These are phyloP conservation scores for Bifiguratus adelaidae DNA, from an alignment of 192 early-diverging fungal genomes.

Conservation along the genomic window DNA sequence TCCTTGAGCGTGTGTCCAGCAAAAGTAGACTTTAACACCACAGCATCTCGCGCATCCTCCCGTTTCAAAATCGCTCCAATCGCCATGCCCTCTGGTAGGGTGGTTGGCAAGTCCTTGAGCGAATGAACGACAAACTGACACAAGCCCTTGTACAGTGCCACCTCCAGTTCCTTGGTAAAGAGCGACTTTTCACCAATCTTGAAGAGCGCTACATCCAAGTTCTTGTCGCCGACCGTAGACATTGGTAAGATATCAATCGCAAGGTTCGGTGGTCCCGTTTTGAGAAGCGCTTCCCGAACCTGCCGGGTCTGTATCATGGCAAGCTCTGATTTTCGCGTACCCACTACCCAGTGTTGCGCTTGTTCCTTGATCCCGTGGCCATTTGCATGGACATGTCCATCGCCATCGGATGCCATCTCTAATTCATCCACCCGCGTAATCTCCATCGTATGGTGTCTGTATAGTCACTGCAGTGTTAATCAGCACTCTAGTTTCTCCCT, in stretches of 20 bases:
- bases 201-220: slow-evolving; percentile 70
- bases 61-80: slow-evolving; percentile 75
- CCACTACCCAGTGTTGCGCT: no score
- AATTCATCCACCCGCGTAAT: no score
- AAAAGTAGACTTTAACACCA: slow-evolving; percentile 36
- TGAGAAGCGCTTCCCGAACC: slow-evolving; percentile 46
- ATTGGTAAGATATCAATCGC: slow-evolving; percentile 43
- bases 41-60: slow-evolving; percentile 86
- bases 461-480: no score
- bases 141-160: slow-evolving; percentile 47
- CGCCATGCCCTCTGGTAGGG: slow-evolving; percentile 67
- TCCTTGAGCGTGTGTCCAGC: slow-evolving; percentile 34
- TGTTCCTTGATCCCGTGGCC: no score
- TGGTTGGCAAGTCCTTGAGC: slow-evolving; percentile 89
- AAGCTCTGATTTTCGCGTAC: slow-evolving; percentile 79
- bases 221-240: slow-evolving; percentile 71
- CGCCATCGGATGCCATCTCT: no score
- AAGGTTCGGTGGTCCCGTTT: slow-evolving; percentile 23
- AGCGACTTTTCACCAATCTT: slow-evolving; percentile 88
- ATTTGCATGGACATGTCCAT: no score
- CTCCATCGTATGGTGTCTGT: no score
- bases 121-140: slow-evolving; percentile 90
- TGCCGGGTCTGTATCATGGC: slow-evolving; percentile 78
- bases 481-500: no score
- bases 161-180: slow-evolving; percentile 88